phyloP scores from a whole-genome alignment of 2,329 filamentous ascomycete species.

The Xylaria digitata region DNA sequence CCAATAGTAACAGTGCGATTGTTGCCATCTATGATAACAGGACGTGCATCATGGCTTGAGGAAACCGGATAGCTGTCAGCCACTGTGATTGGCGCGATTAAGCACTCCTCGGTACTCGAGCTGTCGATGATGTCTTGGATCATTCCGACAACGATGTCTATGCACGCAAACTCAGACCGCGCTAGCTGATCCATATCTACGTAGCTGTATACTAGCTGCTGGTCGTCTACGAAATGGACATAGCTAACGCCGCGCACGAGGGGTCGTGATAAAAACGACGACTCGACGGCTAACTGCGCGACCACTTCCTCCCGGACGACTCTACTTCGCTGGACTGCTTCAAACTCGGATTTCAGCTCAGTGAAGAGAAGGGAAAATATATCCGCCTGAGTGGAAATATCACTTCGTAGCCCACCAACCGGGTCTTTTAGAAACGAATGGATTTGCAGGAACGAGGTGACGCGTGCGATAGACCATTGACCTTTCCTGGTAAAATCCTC shows the following conservation, averaged over 20 bases:
- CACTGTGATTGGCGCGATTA: constrained; percentile 21
- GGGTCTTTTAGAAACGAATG: constrained; percentile 27
- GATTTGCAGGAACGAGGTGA: constrained; percentile 24
- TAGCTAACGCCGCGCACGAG: constrained; percentile 11
- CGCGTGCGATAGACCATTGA: constrained; percentile 18
- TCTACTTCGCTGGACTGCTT: background rate
- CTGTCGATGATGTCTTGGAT: constrained; percentile 23
- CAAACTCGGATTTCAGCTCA: constrained; percentile 19
- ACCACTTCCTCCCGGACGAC: constrained; percentile 10
- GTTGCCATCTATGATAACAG: constrained; percentile 25
- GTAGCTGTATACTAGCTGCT: constrained; percentile 29
- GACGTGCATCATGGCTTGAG: constrained; percentile 25
- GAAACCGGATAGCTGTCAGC: constrained; percentile 22
- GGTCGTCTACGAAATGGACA: constrained; percentile 23
- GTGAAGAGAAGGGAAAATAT: constrained; percentile 16
- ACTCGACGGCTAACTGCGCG: constrained; percentile 22
- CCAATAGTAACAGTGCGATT: constrained; percentile 20
- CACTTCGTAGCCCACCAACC: constrained; percentile 19
- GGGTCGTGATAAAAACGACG: constrained; percentile 19
- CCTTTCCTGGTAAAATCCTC: constrained; percentile 17
- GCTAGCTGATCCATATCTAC: constrained; percentile 23
- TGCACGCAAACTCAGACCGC: constrained; percentile 24
- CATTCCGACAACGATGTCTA: constrained; percentile 28
- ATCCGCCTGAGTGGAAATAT: constrained; percentile 13
- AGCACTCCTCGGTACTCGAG: constrained; percentile 6